Conservation (phyloP, 148 eudicot genomes). For the Spergularia bocconei region DNA sequence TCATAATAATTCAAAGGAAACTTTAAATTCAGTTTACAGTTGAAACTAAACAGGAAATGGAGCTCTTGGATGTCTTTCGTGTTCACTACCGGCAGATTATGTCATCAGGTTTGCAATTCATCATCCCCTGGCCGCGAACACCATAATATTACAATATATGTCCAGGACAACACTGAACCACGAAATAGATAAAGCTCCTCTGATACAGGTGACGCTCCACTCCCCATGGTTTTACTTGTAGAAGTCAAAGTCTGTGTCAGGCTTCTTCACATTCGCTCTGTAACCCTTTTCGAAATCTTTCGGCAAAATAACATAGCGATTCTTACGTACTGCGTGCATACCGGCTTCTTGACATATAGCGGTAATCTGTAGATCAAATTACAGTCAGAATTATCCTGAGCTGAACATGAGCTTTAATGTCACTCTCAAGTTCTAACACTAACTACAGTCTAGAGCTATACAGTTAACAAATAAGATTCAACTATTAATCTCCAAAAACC, state of each 20-base stretch:
- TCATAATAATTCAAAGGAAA: background rate
- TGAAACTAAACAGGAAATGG: background rate
- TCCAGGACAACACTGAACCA: conserved; percentile 10
- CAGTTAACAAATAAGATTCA: background rate
- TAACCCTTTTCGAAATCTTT: conserved; percentile 94
- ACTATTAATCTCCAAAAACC: too few species aligned
- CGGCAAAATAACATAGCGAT: conserved; percentile 80
- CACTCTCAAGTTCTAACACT: background rate
- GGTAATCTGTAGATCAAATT: conserved; percentile 44
- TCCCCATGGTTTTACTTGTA: conserved; percentile 55
- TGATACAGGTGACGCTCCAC: background rate
- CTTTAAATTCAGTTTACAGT: background rate
- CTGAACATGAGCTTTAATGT: background rate
- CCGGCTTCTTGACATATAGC: conserved; percentile 87
- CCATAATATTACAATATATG: conserved; percentile 4
- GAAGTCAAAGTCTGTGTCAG: conserved; percentile 88
- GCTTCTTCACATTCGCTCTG: conserved; percentile 86
- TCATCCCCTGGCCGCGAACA: background rate
- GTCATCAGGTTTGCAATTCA: background rate
- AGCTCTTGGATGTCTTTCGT: background rate
- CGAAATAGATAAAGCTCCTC: background rate
- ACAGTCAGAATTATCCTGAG: background rate
- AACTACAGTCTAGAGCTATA: background rate
- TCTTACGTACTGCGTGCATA: conserved; percentile 81
- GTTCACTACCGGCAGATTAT: background rate